A percentile compares a stretch with the other conserved stretches of the same genome.
Evolutionary conservation across 371 early-diverging fungal species (phyloP).

Genomic region (Mucor sp.): DNA sequence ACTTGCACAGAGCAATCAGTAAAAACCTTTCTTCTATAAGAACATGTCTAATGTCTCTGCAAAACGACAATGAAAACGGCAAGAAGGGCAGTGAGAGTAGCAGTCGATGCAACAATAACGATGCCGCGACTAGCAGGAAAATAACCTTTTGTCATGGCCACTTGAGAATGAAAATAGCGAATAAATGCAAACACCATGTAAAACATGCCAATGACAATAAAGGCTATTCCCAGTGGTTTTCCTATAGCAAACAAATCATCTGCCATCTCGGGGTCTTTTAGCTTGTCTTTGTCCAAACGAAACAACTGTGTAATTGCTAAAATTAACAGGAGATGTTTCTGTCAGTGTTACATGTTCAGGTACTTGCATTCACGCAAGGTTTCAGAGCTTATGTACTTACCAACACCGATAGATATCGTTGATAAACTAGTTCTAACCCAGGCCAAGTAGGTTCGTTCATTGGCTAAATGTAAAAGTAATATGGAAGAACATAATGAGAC

Average conservation of each 20-base stretch:
- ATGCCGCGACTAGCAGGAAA: conserved; percentile 75
- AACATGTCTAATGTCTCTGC: conserved; percentile 8
- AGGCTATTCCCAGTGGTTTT: conserved; percentile 52
- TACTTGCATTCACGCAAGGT: not conserved
- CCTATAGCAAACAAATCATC: conserved; percentile 19
- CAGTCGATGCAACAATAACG: conserved; percentile 46
- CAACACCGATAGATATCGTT: conserved; percentile 75
- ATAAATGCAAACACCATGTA: conserved; percentile 65
- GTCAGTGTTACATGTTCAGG: not conserved
- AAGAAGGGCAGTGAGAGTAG: conserved; percentile 40
- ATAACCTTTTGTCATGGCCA: conserved; percentile 64
- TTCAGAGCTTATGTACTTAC: conserved; percentile 21
- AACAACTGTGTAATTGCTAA: conserved; percentile 75
- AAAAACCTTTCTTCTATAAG: no score
- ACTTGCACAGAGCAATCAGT: no score
- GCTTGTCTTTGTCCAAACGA: conserved; percentile 41
- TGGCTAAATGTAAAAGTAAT: conserved; percentile 47
- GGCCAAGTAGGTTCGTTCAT: conserved; percentile 80
- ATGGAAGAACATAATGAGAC: not conserved
- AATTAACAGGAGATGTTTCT: not conserved
- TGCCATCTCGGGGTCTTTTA: not conserved
- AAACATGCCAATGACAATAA: conserved; percentile 62
- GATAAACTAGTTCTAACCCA: conserved; percentile 80
- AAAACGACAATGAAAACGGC: conserved; percentile 8
- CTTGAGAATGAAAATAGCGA: conserved; percentile 77